Percentiles rank a stretch among this genome's conserved stretches.
Conservation (phyloP, 768 basidiomycete species). For the Kwoniella sp. region DNA sequence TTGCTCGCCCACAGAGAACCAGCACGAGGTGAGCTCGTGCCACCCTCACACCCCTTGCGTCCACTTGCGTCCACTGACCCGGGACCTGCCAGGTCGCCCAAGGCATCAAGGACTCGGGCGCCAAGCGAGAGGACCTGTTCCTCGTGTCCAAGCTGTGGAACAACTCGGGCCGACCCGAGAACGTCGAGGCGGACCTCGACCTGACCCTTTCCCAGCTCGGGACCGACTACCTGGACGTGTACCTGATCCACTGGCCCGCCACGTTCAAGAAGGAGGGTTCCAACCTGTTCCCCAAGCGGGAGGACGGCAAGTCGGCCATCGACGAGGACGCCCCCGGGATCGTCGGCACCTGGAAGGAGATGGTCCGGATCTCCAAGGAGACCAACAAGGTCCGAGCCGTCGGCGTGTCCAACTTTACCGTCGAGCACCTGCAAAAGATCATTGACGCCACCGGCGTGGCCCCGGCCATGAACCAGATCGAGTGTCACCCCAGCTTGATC, state of each 20-base stretch:
- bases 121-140: conserved; percentile 71
- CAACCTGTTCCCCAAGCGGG: conserved; percentile 15
- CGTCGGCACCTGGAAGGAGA: conserved; percentile 52
- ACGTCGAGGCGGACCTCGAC: conserved; percentile 71
- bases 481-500: conserved; percentile 63
- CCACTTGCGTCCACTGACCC: neutral
- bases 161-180: conserved; percentile 61
- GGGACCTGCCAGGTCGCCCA: conserved; percentile 10
- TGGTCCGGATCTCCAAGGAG: conserved; percentile 64
- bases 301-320: conserved; percentile 5
- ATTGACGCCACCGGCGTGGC: conserved; percentile 67
- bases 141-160: conserved; percentile 66
- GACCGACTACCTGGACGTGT: conserved; percentile 71
- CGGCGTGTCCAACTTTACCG: conserved; percentile 49
- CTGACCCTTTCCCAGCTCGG: conserved; percentile 71
- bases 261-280: conserved; percentile 21
- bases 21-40: conserved; percentile 60
- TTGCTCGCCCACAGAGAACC: conserved; percentile 53
- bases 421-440: conserved; percentile 55
- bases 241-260: conserved; percentile 51
- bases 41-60: neutral
- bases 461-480: conserved; percentile 76
- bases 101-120: conserved; percentile 63
- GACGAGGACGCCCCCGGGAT: conserved; percentile 21
- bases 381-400: conserved; percentile 70